Evolutionary conservation across 768 basidiomycete genomes (phyloP).

Genomic region (Termitomyces sp.): DNA sequence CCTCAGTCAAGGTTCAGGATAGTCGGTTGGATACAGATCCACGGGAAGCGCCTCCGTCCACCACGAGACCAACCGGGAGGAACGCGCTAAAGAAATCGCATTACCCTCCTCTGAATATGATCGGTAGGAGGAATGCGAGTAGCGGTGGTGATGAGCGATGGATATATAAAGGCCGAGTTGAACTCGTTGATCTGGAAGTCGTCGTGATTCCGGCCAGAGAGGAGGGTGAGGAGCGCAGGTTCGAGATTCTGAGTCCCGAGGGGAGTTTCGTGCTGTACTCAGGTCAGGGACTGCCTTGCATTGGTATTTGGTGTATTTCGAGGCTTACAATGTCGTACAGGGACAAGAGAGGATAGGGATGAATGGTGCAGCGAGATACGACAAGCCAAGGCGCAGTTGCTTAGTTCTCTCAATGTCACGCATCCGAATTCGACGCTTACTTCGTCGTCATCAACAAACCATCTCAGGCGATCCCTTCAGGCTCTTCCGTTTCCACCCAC

Average conservation of each 20-base stretch:
- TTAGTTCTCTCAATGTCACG: slow-evolving; percentile 66
- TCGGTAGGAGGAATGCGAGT: slow-evolving; percentile 29
- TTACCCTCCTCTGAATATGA: slow-evolving; percentile 28
- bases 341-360: slow-evolving; percentile 51
- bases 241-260: slow-evolving; percentile 77
- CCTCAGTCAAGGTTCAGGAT: slow-evolving; percentile 18
- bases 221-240: slow-evolving; percentile 49
- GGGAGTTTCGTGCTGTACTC: slow-evolving; percentile 75
- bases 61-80: slow-evolving; percentile 12
- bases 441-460: slow-evolving; percentile 71
- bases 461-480: slow-evolving; percentile 69
- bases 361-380: slow-evolving; percentile 69
- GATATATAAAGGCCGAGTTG: slow-evolving; percentile 66
- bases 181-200: slow-evolving; percentile 75
- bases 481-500: slow-evolving; percentile 67
- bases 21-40: not conserved
- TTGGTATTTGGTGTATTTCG: not conserved
- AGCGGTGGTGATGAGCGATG: slow-evolving; percentile 65
- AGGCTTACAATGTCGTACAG: slow-evolving; percentile 27
- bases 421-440: slow-evolving; percentile 82
- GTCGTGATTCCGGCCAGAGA: slow-evolving; percentile 50
- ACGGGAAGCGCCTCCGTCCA: slow-evolving; percentile 19
- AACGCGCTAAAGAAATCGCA: slow-evolving; percentile 20
- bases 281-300: slow-evolving; percentile 34
- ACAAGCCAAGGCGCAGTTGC: slow-evolving; percentile 64